Evolutionary conservation across 2,329 filamentous ascomycete species (phyloP).

Genomic region (Lasiodiplodia sp.): DNA sequence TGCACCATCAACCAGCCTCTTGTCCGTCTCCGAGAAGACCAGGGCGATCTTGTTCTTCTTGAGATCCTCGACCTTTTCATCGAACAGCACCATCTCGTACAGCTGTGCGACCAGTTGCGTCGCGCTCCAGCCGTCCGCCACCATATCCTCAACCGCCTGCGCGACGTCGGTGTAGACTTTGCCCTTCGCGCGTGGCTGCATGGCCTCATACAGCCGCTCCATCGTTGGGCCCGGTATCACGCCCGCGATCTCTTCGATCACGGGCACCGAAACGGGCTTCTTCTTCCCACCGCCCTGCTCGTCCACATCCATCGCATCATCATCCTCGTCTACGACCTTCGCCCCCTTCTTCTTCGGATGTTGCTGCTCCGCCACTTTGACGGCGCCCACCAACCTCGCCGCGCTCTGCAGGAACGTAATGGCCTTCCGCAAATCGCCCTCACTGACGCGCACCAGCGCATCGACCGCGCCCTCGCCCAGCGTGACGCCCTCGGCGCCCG

Average conservation of each 20-base stretch:
- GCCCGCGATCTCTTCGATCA: slow-evolving; percentile 93
- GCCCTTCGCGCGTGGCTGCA: slow-evolving; percentile 63
- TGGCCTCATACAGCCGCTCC: slow-evolving; percentile 72
- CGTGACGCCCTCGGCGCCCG: slow-evolving; percentile 75
- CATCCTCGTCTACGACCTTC: slow-evolving; percentile 50
- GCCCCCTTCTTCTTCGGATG: slow-evolving; percentile 52
- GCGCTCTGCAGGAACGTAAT: slow-evolving; percentile 97
- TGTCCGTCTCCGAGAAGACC: slow-evolving; percentile 93
- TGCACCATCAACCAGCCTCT: slow-evolving; percentile 89
- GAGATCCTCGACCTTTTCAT: slow-evolving; percentile 81
- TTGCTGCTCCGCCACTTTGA: slow-evolving; percentile 40
- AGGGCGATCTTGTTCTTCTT: slow-evolving; percentile 92
- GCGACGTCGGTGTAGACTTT: slow-evolving; percentile 77
- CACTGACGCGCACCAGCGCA: slow-evolving; percentile 83
- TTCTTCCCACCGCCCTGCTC: slow-evolving; percentile 26
- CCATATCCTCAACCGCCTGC: slow-evolving; percentile 83
- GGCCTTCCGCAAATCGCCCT: slow-evolving; percentile 93
- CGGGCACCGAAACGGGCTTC: slow-evolving; percentile 73
- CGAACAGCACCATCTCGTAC: slow-evolving; percentile 82
- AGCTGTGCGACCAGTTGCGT: slow-evolving; percentile 85
- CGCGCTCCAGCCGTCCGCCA: slow-evolving; percentile 97
- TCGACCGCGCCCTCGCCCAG: slow-evolving; percentile 83
- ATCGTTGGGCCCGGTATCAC: slow-evolving; percentile 84
- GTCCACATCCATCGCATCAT: slow-evolving; percentile 60
- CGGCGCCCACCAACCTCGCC: slow-evolving; percentile 81